Conservation (phyloP, 306 rosid genomes). For the Oxytropis ochrocephala region DNA sequence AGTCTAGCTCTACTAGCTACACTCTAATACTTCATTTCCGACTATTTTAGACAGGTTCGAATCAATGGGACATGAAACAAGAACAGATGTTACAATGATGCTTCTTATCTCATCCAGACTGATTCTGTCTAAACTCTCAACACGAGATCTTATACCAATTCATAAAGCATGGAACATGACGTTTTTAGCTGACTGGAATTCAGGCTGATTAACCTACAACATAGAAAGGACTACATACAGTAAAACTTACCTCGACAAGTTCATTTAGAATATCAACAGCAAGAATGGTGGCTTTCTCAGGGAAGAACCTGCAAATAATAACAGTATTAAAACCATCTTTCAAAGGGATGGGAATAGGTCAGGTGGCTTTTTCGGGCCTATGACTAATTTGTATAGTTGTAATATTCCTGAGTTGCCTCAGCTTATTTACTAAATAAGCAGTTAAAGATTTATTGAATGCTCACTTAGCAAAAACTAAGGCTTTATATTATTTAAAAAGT, state of each 20-base stretch:
- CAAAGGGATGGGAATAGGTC: background rate
- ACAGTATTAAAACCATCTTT: conserved; percentile 1
- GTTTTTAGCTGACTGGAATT: background rate
- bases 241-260: conserved; percentile 63
- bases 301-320: conserved; percentile 69
- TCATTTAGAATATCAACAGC: conserved; percentile 66
- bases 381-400: background rate
- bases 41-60: background rate
- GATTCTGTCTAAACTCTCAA: background rate
- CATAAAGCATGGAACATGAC: background rate
- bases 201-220: background rate
- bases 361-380: background rate
- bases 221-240: background rate
- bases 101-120: background rate
- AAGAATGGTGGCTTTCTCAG: conserved; percentile 66
- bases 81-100: conserved; percentile 4
- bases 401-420: background rate
- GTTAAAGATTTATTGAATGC: background rate
- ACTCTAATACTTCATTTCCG: background rate
- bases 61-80: background rate
- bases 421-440: background rate
- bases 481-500: background rate
- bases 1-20: background rate
- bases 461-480: background rate
- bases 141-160: background rate